Evolutionary conservation across 768 basidiomycete genomes (phyloP).

Genomic region (Boletus rufocinnamomeus): DNA sequence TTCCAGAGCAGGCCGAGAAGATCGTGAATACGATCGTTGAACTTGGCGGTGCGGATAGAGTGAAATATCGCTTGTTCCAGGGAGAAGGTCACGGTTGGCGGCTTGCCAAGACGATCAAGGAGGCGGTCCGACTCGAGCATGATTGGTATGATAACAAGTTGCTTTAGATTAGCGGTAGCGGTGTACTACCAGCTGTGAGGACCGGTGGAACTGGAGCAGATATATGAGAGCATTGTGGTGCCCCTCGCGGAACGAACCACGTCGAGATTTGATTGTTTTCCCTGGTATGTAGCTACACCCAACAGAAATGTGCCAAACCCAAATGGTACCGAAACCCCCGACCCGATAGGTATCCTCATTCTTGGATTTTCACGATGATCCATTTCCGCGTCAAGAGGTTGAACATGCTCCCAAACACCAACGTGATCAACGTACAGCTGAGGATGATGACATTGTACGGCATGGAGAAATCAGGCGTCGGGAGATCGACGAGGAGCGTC

Average conservation of each 20-base stretch:
- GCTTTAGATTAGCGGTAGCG: conserved; percentile 1
- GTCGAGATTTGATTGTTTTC: not conserved
- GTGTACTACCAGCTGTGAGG: conserved; percentile 4
- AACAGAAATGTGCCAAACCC: not conserved
- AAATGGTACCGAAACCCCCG: too few species aligned
- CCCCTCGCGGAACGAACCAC: not conserved
- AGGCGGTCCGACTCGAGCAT: conserved; percentile 37
- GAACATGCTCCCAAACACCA: conserved; percentile 92
- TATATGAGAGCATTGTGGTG: too few species aligned
- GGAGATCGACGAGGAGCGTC: conserved; percentile 84
- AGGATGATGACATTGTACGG: conserved; percentile 99
- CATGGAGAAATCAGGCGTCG: conserved; percentile 99
- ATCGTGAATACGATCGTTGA: conserved; percentile 32
- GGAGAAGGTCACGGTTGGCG: conserved; percentile 49
- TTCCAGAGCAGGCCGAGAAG: conserved; percentile 56
- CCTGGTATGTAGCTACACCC: not conserved
- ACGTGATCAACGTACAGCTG: conserved; percentile 85
- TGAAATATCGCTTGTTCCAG: conserved; percentile 43
- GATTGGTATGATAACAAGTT: conserved; percentile 36
- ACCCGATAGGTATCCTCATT: not conserved
- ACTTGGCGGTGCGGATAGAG: conserved; percentile 25
- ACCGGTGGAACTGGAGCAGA: too few species aligned
- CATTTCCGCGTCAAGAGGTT: conserved; percentile 83
- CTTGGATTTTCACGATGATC: conserved; percentile 48
- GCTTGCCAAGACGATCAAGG: conserved; percentile 38